phyloP scores from a whole-genome alignment of 257 asterid genomes.

The Mentha longifolia region DNA sequence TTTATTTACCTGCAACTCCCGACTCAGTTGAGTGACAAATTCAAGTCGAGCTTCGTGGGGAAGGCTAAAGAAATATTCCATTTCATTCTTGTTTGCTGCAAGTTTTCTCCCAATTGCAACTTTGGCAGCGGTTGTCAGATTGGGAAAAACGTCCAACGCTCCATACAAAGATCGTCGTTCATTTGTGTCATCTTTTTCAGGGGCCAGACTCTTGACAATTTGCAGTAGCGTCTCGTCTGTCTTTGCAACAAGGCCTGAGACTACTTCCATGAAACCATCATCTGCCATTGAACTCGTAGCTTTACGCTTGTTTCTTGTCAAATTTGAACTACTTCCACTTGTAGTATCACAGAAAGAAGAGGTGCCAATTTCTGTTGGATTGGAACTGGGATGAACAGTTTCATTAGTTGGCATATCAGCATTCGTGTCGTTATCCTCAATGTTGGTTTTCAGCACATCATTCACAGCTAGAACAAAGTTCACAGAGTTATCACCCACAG shows the following conservation, averaged over 20 bases:
- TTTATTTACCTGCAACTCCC: neutral
- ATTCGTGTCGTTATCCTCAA: neutral
- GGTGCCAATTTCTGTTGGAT: neutral
- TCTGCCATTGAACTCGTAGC: neutral
- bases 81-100: neutral
- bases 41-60: neutral
- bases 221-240: neutral
- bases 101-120: neutral
- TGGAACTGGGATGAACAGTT: neutral
- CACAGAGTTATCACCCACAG: neutral
- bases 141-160: neutral
- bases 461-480: neutral
- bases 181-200: neutral
- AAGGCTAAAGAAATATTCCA: neutral
- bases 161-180: neutral
- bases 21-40: neutral
- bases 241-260: neutral
- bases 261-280: neutral
- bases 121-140: neutral
- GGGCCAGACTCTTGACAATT: neutral
- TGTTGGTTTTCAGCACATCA: neutral
- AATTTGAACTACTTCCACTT: neutral
- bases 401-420: neutral
- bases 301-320: neutral
- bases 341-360: neutral